Evolutionary conservation across 352 stramenopile species (phyloP), one percentile per base, ranked within the genome.

Genomic region (Pythium coloratum): DNA sequence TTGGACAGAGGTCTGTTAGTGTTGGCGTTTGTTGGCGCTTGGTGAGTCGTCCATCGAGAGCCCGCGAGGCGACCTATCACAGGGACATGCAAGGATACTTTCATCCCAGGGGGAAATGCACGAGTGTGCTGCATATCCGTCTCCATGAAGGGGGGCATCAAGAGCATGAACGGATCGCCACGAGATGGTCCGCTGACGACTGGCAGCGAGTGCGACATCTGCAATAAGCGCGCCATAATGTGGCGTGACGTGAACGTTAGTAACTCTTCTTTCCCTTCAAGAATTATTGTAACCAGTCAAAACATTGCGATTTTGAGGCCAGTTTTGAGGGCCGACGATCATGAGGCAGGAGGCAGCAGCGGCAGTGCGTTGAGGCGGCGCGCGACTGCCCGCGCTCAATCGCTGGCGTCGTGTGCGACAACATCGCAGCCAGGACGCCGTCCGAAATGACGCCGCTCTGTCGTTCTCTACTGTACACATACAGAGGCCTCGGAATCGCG

Each of bases 141-240:
- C 20, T 30, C 20, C 46, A 53, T 53, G 28, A 30, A 30, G 28
- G 28, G 28, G 28, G 28, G 28, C 28, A 30, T 30, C 28, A 30
- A 30, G 30, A 10, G 46, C 46, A 53, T 53, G 46, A 53, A n/a
- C 8, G 13, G 18, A 30, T 32, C n/a, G 46, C 46, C 42, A 49
- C 42, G 42, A 24, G 42, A 16, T 26, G 14, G 8, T 30, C 42
- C 42, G 14, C 46, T 30, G 46, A 24, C 46, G 46, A 28, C 24
- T 53, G 46, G 46, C 46, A 53, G 46, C 20, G 46, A 53, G 46
- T 53, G 46, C 46, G 46, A 53, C 46, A 53, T 53, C 46, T 53
- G 46, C 46, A 24, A 28, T 3, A 14, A 14, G 1, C 46, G 38
- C 38, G 8, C 10, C 38, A 13, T 14, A 13, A 13, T 44, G 38